These are phyloP conservation scores for Phaeosphaeria sp. DNA, from an alignment of 2,329 filamentous ascomycete species.

Conservation along the genomic window DNA sequence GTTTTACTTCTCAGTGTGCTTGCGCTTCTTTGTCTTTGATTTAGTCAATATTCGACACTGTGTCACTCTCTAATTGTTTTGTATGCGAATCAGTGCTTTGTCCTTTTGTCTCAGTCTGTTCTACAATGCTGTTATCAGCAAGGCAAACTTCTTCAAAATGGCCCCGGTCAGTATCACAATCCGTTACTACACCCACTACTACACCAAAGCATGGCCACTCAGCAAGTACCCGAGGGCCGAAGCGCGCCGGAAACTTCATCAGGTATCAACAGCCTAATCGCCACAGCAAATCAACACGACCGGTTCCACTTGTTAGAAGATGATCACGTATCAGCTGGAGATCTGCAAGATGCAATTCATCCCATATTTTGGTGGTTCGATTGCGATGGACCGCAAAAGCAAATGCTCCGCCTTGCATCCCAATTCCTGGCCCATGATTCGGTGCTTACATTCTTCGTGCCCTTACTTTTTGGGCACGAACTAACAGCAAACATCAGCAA, in stretches of 20 bases:
- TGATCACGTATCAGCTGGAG: constrained; percentile 19
- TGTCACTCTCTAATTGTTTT: background rate
- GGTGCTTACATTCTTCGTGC: constrained; percentile 40
- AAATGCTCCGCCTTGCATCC: constrained; percentile 40
- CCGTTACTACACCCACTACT: background rate
- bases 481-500: constrained; percentile 8
- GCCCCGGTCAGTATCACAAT: background rate
- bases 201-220: constrained; percentile 8
- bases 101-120: constrained; percentile 11
- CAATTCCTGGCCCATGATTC: constrained; percentile 39
- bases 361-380: constrained; percentile 35
- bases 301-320: constrained; percentile 41
- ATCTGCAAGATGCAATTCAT: constrained; percentile 40
- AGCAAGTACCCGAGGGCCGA: constrained; percentile 7
- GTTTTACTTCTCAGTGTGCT: background rate
- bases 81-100: constrained; percentile 14
- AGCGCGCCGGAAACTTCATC: constrained; percentile 2
- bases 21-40: background rate
- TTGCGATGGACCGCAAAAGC: constrained; percentile 18
- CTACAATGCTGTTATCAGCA: constrained; percentile 14
- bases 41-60: background rate
- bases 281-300: constrained; percentile 35
- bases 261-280: constrained; percentile 25
- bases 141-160: constrained; percentile 7
- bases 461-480: constrained; percentile 32